A percentile compares a stretch with the other conserved stretches of the same genome.
phyloP scores from a whole-genome alignment of 2,329 filamentous ascomycete genomes.

The Ceratocystis harringtonii region DNA sequence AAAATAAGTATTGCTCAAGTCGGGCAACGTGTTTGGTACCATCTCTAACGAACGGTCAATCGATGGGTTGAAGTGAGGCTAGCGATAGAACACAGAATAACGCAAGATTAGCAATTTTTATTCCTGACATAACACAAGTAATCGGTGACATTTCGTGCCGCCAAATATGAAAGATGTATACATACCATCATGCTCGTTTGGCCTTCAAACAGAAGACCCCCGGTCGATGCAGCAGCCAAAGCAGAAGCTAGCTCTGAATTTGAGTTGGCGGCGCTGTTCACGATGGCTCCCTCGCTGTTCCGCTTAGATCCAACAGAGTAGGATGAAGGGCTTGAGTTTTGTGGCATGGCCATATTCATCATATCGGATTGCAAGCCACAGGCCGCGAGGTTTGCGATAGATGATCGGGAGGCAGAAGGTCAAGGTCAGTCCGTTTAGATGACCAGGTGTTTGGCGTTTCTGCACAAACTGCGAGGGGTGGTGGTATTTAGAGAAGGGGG shows the following conservation, averaged over 20 bases:
- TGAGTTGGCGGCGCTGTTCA: not conserved
- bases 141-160: too few relatives aligned
- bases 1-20: not conserved
- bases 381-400: not conserved
- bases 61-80: not conserved
- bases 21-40: not conserved
- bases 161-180: not conserved
- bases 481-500: not conserved
- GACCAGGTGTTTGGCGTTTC: slow-evolving; percentile 8
- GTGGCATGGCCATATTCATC: slow-evolving; percentile 3
- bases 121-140: too few relatives aligned
- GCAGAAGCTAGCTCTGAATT: not conserved
- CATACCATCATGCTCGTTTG: slow-evolving; percentile 7
- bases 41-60: not conserved
- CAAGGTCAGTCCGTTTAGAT: not conserved
- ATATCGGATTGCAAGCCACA: not conserved
- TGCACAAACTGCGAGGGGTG: slow-evolving; percentile 5
- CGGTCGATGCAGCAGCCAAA: not conserved
- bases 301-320: slow-evolving; percentile 13
- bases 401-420: not conserved
- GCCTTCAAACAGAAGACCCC: not conserved
- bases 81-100: not conserved
- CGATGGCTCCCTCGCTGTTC: slow-evolving; percentile 11
- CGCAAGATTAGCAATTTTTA: not conserved
- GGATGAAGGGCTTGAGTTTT: slow-evolving; percentile 1